Conservation (phyloP, 2,329 filamentous ascomycete genomes). For the Neopestalotiopsis sp. region DNA sequence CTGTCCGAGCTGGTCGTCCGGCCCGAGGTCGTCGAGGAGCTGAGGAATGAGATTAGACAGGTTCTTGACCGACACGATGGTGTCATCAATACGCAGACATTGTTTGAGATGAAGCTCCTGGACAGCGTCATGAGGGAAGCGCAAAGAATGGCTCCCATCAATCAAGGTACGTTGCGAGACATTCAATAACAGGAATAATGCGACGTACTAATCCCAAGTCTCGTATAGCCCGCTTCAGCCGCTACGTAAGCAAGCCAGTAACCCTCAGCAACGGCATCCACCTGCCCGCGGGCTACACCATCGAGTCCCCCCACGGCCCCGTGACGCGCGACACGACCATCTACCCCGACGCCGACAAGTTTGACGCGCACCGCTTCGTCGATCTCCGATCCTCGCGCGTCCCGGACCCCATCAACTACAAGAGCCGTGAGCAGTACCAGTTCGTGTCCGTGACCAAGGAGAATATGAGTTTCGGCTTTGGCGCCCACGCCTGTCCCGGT, state of each 20-base stretch:
- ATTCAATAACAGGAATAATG: too few relatives aligned
- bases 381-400: constrained; percentile 34
- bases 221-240: constrained; percentile 44
- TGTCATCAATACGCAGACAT: constrained; percentile 34
- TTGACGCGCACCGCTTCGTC: constrained; percentile 42
- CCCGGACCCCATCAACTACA: constrained; percentile 29
- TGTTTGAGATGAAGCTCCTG: constrained; percentile 43
- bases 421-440: constrained; percentile 41
- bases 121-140: constrained; percentile 43
- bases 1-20: constrained; percentile 55
- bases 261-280: constrained; percentile 54
- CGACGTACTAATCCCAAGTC: neutral
- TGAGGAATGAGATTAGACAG: constrained; percentile 53
- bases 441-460: constrained; percentile 42
- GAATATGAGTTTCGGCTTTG: constrained; percentile 44
- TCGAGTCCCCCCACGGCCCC: constrained; percentile 39
- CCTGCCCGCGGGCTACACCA: constrained; percentile 42
- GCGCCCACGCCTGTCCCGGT: constrained; percentile 44
- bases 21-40: constrained; percentile 52
- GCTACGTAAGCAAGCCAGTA: constrained; percentile 51
- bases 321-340: constrained; percentile 34
- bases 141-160: constrained; percentile 35
- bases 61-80: constrained; percentile 40
- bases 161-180: constrained; percentile 34
- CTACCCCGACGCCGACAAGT: constrained; percentile 34